Conservation (phyloP, 768 basidiomycete species). For the Auriscalpium vulgare region DNA sequence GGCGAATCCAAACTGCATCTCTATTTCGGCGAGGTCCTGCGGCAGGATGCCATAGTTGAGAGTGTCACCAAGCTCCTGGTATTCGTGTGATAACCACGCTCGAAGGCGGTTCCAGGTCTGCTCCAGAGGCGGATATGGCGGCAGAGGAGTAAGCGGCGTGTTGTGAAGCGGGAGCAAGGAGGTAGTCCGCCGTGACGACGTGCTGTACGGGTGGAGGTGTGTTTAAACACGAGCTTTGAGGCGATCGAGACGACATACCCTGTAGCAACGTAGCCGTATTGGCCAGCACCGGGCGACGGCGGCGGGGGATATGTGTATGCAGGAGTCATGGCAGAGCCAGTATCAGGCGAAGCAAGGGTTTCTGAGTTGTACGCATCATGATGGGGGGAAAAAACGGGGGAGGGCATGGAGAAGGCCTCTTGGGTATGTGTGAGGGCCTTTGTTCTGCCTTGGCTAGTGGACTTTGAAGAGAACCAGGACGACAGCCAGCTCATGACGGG, state of each 20-base stretch:
- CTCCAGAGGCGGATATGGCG: constrained; percentile 67
- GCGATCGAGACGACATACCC: constrained; percentile 30
- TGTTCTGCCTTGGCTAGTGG: constrained; percentile 38
- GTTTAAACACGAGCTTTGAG: constrained; percentile 2
- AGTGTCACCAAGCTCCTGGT: constrained; percentile 92
- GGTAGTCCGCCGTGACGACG: constrained; percentile 37
- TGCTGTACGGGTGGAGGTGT: constrained; percentile 18
- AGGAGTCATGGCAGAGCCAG: constrained; percentile 36
- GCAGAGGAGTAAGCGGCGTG: constrained; percentile 31
- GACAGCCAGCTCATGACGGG: constrained; percentile 64
- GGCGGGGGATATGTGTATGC: constrained; percentile 77
- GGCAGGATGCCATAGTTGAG: constrained; percentile 87
- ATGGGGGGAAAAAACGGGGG: constrained; percentile 46
- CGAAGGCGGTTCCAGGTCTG: constrained; percentile 82
- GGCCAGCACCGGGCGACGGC: constrained; percentile 28
- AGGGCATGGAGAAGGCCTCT: constrained; percentile 85
- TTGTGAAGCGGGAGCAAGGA: constrained; percentile 66
- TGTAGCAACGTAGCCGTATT: constrained; percentile 55
- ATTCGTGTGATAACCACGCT: constrained; percentile 74
- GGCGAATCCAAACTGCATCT: constrained; percentile 75
- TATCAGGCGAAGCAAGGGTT: constrained; percentile 40
- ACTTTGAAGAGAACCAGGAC: constrained; percentile 48
- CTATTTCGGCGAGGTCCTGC: constrained; percentile 71
- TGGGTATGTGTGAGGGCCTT: constrained; percentile 70
- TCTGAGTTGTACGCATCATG: constrained; percentile 56